Evolutionary conservation across 768 basidiomycete genomes (phyloP), one percentile per base, ranked within the genome.

Genomic region (Coprinellus micaceus): DNA sequence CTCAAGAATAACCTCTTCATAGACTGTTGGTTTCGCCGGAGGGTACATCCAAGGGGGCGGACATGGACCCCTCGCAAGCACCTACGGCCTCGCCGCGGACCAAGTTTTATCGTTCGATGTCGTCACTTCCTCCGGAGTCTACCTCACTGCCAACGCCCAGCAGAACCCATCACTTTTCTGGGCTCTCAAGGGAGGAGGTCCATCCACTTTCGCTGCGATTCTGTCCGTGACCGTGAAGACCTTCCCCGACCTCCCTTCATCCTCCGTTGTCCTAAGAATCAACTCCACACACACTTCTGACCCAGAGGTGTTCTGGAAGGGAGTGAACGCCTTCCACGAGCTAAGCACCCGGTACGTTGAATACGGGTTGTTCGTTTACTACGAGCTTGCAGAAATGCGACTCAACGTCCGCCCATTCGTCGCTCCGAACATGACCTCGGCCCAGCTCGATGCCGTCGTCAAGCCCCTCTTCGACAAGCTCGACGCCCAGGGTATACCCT

Each of bases 141-240:
- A 66, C 50, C 61, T 60, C 52, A 67, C 61, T 58, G 71, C 59
- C 51, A 70, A 53, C 63, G 68, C 58, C 63, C 71, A 63, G 47
- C 56, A 72, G 47, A 73, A 77, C 48, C 37, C 52, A 10, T 75
- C 77, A 49, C 66, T 78, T 0, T 77, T 72, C 62, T 78, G 69
- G 64, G 77, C 76, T 2, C 60, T 78, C 4, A 66, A 63, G 33
- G 67, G 67, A 25, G 70, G 68, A 13, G 68, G 66, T 36, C 53
- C 62, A 10, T 53, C 52, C 21, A 54, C 62, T 36, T 61, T 58
- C 58, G 64, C 46, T 11, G 53, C 52, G 26, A 53, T 55, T 30
- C 50, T 46, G n/a, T 58, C 56, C 28, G 61, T 61, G 12, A 62
- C 57, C 26, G 50, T 67, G 15, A 71, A 68, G 22, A 67, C 58